Evolutionary conservation across 2,329 filamentous ascomycete species (phyloP), one percentile per base, ranked within the genome.

Genomic region (Trichoderma citrinoviride): DNA sequence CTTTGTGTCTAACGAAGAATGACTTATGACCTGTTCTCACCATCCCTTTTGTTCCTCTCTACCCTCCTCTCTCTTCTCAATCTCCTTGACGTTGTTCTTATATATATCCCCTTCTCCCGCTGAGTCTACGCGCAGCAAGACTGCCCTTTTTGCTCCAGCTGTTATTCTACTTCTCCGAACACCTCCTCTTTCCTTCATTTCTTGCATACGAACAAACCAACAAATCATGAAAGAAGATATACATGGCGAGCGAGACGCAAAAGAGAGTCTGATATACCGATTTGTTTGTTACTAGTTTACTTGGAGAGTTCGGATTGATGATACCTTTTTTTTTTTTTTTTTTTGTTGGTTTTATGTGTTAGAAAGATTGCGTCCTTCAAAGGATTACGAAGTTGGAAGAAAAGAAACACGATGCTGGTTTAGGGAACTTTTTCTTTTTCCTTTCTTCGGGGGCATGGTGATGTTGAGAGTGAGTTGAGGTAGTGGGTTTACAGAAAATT

Each of bases 31-130:
- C 40, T 27, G 33, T 66, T 54, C n/a, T n/a, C 62, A 40, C 47
- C 47, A 41, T 25, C 27, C n/a, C 25, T 57, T 55, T 53, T 23
- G 54, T 43, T 46, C 12, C 60, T 53, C 66, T 40, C 25, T 10
- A 33, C 10, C 12, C 12, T 14, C 37, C 68, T 69, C 64, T 70
- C 68, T 69, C 69, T 61, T 70, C 66, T 61, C 53, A 46, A 54
- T 56, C 57, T 55, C 17, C 33, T 52, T 65, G 25, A 46, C 4
- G 5, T 37, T 37, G 3, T 44, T 61, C 15, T 10, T 27, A 19
- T 52, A n/a, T 47, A 52, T 52, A 33, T 54, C 44, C 47, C 25
- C 63, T 65, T 60, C 63, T 65, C 40, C 41, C 29, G 43, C 61
- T 47, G 41, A 43, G n/a, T 12, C 49, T 12, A 29, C 46, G n/a